Evolutionary conservation across 2,329 filamentous ascomycete genomes (phyloP).

Genomic region (Talaromyces marneffei): DNA sequence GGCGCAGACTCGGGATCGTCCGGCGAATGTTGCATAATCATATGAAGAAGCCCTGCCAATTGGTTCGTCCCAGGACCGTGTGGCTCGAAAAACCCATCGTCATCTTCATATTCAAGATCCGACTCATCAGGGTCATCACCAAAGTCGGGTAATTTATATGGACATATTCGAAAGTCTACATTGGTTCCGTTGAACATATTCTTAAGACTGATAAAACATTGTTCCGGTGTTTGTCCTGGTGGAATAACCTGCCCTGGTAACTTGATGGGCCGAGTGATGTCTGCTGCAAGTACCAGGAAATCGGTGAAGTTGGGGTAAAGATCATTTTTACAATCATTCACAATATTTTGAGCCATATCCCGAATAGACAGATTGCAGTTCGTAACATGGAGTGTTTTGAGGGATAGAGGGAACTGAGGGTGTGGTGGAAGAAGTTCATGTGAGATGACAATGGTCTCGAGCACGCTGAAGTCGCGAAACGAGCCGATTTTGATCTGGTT

Average conservation of each 20-base stretch:
- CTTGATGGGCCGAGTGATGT: conserved; percentile 18
- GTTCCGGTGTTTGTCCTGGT: conserved; percentile 15
- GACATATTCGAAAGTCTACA: conserved; percentile 3
- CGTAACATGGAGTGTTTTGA: conserved; percentile 17
- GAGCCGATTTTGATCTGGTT: conserved; percentile 17
- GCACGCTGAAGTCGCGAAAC: conserved; percentile 19
- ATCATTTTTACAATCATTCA: conserved; percentile 17
- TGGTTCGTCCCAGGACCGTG: not conserved
- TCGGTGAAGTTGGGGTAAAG: conserved; percentile 18
- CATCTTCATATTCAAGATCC: not conserved
- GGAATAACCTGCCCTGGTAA: conserved; percentile 17
- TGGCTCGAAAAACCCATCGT: not conserved
- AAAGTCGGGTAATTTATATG: not conserved
- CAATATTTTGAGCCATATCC: conserved; percentile 18
- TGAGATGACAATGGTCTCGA: conserved; percentile 16
- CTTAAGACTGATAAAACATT: conserved; percentile 16
- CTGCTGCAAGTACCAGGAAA: conserved; percentile 17
- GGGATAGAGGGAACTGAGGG: conserved; percentile 18
- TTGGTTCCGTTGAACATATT: conserved; percentile 17
- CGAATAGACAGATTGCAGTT: conserved; percentile 22
- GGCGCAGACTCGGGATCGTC: not conserved
- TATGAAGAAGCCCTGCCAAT: not conserved
- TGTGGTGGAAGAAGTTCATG: conserved; percentile 20
- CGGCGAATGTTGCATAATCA: not conserved
- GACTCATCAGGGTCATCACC: not conserved